Percentiles rank a stretch among this genome's conserved stretches.
Evolutionary conservation across 1,139 yeast species (phyloP).

Genomic region (Candida albicans): DNA sequence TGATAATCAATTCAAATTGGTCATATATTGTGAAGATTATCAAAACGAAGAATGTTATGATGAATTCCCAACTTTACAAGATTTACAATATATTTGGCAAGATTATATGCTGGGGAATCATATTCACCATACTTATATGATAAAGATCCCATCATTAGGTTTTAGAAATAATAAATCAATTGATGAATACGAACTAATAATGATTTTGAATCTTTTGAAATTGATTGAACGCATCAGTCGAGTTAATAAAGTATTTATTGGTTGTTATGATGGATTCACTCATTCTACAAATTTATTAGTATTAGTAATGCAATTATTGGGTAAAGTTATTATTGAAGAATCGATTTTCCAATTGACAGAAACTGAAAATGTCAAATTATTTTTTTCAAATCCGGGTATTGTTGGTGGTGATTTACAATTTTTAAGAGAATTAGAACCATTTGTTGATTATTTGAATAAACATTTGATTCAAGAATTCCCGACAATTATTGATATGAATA

Average conservation of each 20-base stretch:
- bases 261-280: slow-evolving; percentile 44
- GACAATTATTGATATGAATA: slow-evolving; percentile 8
- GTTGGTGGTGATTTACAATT: slow-evolving; percentile 32
- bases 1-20: slow-evolving; percentile 28
- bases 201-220: slow-evolving; percentile 34
- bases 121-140: slow-evolving; percentile 18
- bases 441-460: slow-evolving; percentile 20
- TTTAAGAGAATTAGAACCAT: slow-evolving; percentile 33
- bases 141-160: slow-evolving; percentile 41
- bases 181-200: slow-evolving; percentile 25
- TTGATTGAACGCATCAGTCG: slow-evolving; percentile 24
- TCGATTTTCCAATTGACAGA: slow-evolving; percentile 19
- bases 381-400: slow-evolving; percentile 18
- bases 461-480: slow-evolving; percentile 11
- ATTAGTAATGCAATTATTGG: slow-evolving; percentile 24
- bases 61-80: slow-evolving; percentile 25
- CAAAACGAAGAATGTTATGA: slow-evolving; percentile 29
- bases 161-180: not conserved
- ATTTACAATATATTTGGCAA: slow-evolving; percentile 16
- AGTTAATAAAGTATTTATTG: slow-evolving; percentile 30
- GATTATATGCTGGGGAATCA: slow-evolving; percentile 8
- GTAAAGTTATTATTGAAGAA: slow-evolving; percentile 25
- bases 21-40: slow-evolving; percentile 37
- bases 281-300: slow-evolving; percentile 36
- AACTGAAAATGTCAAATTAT: slow-evolving; percentile 23